Conservation (phyloP, 805 yeast genomes). For the Lachancea fermentati region DNA sequence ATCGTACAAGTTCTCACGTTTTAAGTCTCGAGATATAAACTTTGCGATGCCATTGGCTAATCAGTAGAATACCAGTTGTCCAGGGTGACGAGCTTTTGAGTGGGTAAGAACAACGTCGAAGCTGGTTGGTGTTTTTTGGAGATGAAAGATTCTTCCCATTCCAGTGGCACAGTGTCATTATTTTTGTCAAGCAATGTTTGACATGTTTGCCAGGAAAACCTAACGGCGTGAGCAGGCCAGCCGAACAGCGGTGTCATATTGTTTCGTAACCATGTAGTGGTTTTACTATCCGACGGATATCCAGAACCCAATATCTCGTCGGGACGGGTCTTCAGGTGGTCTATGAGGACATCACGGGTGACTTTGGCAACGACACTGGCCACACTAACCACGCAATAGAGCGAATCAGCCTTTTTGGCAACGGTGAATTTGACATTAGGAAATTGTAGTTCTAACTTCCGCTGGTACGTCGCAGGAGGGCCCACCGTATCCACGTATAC, state of each 20-base stretch:
- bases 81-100: slow-evolving; percentile 17
- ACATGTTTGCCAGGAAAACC: slow-evolving; percentile 95
- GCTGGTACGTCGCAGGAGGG: slow-evolving; percentile 81
- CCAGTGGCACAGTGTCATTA: slow-evolving; percentile 37
- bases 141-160: slow-evolving; percentile 49
- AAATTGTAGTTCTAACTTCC: slow-evolving; percentile 61
- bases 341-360: slow-evolving; percentile 64
- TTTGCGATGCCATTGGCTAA: too few relatives aligned
- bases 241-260: slow-evolving; percentile 74
- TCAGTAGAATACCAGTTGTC: slow-evolving; percentile 22
- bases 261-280: slow-evolving; percentile 65
- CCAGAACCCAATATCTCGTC: slow-evolving; percentile 71
- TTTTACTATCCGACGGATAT: slow-evolving; percentile 88
- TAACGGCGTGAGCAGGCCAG: slow-evolving; percentile 66
- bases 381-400: slow-evolving; percentile 87
- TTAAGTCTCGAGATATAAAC: too few relatives aligned
- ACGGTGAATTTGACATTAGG: slow-evolving; percentile 73
- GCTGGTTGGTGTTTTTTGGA: slow-evolving; percentile 19
- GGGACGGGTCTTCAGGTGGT: slow-evolving; percentile 13
- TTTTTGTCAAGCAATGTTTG: slow-evolving; percentile 58
- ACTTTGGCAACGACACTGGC: slow-evolving; percentile 97
- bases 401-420: slow-evolving; percentile 90
- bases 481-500: slow-evolving; percentile 95
- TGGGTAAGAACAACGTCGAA: slow-evolving; percentile 6
- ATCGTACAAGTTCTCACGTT: too few relatives aligned